Conservation (phyloP, 176 grass and related monocot species). For the Elymus sibiricus region DNA sequence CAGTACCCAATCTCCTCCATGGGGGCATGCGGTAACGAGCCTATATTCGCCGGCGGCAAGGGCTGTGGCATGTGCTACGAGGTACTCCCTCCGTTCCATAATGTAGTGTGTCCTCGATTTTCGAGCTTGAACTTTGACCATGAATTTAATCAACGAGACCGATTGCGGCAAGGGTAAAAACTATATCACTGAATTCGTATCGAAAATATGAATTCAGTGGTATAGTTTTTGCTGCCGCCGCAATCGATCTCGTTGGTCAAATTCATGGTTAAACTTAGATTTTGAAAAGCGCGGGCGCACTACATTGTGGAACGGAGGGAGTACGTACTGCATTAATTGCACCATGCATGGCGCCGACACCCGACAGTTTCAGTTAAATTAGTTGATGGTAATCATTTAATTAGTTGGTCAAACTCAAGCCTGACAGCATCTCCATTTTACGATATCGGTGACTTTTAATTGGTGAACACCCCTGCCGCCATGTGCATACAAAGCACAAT, state of each 20-base stretch:
- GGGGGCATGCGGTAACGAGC: slow-evolving; percentile 50
- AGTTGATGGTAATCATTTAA: neutral
- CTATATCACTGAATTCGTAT: no score
- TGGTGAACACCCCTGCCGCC: neutral
- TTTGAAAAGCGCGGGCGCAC: no score
- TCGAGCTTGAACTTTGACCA: no score
- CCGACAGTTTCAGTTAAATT: neutral
- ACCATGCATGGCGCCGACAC: neutral
- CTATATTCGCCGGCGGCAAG: slow-evolving; percentile 33
- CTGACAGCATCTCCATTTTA: neutral
- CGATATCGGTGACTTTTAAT: neutral
- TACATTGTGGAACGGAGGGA: no score
- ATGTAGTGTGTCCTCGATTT: no score
- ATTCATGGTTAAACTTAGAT: no score
- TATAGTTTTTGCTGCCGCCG: no score
- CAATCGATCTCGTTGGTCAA: no score
- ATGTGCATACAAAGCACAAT: neutral
- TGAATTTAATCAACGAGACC: no score
- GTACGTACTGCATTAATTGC: neutral
- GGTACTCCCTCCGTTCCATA: no score
- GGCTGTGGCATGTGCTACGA: slow-evolving; percentile 52
- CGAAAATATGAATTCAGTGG: no score
- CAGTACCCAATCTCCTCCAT: slow-evolving; percentile 38
- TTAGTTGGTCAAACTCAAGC: slow-evolving; percentile 3
- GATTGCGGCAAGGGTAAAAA: no score